These are phyloP conservation scores for Ceratobasidium sp. DNA, from an alignment of 1,284 basidiomycete species.

Conservation along the genomic window DNA sequence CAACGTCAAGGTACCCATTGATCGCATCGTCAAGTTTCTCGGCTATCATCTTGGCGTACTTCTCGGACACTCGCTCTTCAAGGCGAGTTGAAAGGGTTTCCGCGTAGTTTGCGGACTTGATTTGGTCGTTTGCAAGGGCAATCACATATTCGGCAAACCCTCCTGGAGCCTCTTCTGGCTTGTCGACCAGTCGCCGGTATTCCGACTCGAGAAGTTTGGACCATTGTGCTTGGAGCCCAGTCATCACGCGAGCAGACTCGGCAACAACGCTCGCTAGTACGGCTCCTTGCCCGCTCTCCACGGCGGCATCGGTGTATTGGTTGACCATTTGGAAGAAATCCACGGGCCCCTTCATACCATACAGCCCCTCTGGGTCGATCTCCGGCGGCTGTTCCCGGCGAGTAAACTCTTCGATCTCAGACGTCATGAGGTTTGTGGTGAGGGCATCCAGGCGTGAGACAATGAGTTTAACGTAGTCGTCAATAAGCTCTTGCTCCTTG, in stretches of 20 bases:
- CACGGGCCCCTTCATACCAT: conserved; percentile 89
- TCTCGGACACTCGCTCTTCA: conserved; percentile 90
- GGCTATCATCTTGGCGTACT: conserved; percentile 83
- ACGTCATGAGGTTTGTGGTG: conserved; percentile 91
- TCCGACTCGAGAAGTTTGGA: conserved; percentile 81
- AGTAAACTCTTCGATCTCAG: conserved; percentile 85
- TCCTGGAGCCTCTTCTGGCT: conserved; percentile 84
- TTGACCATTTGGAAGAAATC: conserved; percentile 99
- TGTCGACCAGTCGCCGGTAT: conserved; percentile 84
- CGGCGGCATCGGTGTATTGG: conserved; percentile 93
- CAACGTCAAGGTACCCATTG: conserved; percentile 97
- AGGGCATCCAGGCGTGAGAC: conserved; percentile 97
- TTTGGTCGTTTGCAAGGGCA: conserved; percentile 97
- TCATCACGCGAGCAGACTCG: conserved; percentile 90
- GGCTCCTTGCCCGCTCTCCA: conserved; percentile 92
- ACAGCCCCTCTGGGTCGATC: conserved; percentile 84
- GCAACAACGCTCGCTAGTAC: conserved; percentile 90
- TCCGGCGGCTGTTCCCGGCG: conserved; percentile 86
- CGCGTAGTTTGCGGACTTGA: conserved; percentile 93
- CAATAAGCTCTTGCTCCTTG: conserved; percentile 90
- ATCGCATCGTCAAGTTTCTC: conserved; percentile 93
- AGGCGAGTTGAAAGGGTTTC: conserved; percentile 85
- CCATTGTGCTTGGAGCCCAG: conserved; percentile 89
- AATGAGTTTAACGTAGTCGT: conserved; percentile 93
- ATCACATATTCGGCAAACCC: conserved; percentile 96